A percentile compares a stretch with the other conserved stretches of the same genome.
These are phyloP conservation scores for Pleurotus salmoneostramineus DNA, from an alignment of 768 basidiomycete genomes.

Conservation along the genomic window DNA sequence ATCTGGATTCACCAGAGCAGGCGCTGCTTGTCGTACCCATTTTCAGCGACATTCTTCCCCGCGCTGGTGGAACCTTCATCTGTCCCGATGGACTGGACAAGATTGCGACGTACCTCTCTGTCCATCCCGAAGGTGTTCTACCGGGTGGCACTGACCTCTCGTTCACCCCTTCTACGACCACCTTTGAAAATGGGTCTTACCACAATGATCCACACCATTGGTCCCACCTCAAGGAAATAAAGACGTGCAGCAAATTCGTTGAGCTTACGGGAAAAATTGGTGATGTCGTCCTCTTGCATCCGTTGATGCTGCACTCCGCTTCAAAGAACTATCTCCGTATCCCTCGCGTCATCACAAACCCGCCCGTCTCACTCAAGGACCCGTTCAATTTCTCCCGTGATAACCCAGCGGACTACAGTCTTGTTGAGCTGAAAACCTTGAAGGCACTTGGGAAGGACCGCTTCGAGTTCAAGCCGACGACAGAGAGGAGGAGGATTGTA, in stretches of 20 bases:
- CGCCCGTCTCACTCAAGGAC: constrained; percentile 49
- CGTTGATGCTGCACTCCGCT: constrained; percentile 63
- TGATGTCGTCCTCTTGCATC: constrained; percentile 63
- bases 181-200: constrained; percentile 19
- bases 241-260: constrained; percentile 38
- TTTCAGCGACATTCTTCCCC: constrained; percentile 49
- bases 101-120: constrained; percentile 46
- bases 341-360: constrained; percentile 63
- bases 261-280: constrained; percentile 58
- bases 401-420: constrained; percentile 42
- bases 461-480: constrained; percentile 41
- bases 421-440: constrained; percentile 60
- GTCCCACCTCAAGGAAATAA: constrained; percentile 39
- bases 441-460: constrained; percentile 44
- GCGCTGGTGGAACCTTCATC: constrained; percentile 59
- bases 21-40: constrained; percentile 59
- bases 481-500: constrained; percentile 42
- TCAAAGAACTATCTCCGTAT: constrained; percentile 54
- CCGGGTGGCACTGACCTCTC: constrained; percentile 39
- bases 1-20: constrained; percentile 64
- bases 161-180: constrained; percentile 43
- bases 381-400: constrained; percentile 51
- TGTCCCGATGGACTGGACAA: constrained; percentile 50
- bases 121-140: constrained; percentile 48
- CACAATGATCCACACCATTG: constrained; percentile 39